phyloP scores from a whole-genome alignment of 2,329 filamentous ascomycete species.

The Alternaria ethzedia region DNA sequence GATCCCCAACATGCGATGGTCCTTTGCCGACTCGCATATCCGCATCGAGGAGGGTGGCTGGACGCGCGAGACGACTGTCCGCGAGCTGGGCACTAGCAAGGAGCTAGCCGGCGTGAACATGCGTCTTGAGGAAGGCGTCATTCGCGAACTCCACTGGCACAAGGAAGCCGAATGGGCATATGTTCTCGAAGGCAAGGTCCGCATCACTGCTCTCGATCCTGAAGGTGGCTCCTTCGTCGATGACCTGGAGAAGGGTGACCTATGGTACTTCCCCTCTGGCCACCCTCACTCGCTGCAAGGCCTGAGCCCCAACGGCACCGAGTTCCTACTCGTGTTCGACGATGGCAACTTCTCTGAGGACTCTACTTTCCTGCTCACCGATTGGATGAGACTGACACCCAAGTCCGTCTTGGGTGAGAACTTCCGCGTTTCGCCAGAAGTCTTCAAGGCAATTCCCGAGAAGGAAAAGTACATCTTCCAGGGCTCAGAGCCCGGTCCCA shows the following conservation, averaged over 20 bases:
- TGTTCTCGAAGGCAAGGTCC: slow-evolving; percentile 72
- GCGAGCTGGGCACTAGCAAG: slow-evolving; percentile 69
- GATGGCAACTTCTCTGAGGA: slow-evolving; percentile 66
- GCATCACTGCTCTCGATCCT: slow-evolving; percentile 75
- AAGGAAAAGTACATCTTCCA: slow-evolving; percentile 79
- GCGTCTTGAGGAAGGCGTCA: slow-evolving; percentile 74
- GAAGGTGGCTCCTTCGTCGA: slow-evolving; percentile 80
- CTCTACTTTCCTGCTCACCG: slow-evolving; percentile 75
- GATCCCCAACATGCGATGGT: slow-evolving; percentile 75
- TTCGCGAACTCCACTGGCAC: slow-evolving; percentile 82
- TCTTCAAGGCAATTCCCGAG: slow-evolving; percentile 71
- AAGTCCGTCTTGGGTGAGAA: slow-evolving; percentile 76
- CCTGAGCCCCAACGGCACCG: slow-evolving; percentile 68
- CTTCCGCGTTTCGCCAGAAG: slow-evolving; percentile 73
- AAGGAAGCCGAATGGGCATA: slow-evolving; percentile 82
- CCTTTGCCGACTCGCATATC: slow-evolving; percentile 55
- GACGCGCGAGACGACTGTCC: slow-evolving; percentile 75
- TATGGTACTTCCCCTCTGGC: slow-evolving; percentile 83
- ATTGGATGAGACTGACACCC: slow-evolving; percentile 76
- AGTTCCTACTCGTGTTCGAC: slow-evolving; percentile 69
- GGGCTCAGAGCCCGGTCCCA: slow-evolving; percentile 67
- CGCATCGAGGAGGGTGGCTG: slow-evolving; percentile 73
- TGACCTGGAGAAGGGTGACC: slow-evolving; percentile 75
- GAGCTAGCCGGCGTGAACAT: slow-evolving; percentile 80
- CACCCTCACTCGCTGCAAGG: slow-evolving; percentile 80